phyloP scores from a whole-genome alignment of 441 rosid species.

The Brassica hybrid region DNA sequence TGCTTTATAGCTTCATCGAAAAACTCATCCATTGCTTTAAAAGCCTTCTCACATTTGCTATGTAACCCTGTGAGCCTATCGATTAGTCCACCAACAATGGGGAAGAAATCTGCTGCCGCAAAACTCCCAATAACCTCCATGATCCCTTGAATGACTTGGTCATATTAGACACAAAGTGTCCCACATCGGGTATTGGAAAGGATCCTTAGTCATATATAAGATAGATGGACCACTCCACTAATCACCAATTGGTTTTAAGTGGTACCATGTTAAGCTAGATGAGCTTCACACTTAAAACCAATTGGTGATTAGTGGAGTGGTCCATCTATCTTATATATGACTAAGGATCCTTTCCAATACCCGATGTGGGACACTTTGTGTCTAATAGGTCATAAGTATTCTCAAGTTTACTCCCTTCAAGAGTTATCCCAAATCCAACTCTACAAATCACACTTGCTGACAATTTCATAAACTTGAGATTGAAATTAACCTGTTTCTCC shows the following conservation, averaged over 20 bases:
- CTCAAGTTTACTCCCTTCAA: constrained; percentile 5
- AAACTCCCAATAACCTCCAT: neutral
- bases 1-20: constrained; percentile 29
- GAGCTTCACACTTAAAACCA: too few species aligned
- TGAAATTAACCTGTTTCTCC: neutral
- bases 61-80: constrained; percentile 31
- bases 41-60: constrained; percentile 25
- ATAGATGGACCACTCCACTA: too few species aligned
- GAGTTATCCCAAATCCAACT: constrained; percentile 4
- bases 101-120: constrained; percentile 23
- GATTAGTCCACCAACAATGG: constrained; percentile 18
- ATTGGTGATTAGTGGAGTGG: too few species aligned
- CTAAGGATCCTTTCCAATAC: too few species aligned
- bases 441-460: constrained; percentile 6
- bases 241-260: too few species aligned
- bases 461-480: neutral
- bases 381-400: constrained; percentile 3
- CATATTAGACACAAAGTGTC: too few species aligned
- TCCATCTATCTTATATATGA: too few species aligned
- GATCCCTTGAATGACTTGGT: constrained; percentile 2
- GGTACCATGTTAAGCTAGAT: too few species aligned
- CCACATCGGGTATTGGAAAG: too few species aligned
- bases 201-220: too few species aligned
- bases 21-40: constrained; percentile 25
- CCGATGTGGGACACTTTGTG: too few species aligned